Base-by-base conservation (phyloP, 352 stramenopile genomes). In the Phytophthora colocasiae region DNA sequence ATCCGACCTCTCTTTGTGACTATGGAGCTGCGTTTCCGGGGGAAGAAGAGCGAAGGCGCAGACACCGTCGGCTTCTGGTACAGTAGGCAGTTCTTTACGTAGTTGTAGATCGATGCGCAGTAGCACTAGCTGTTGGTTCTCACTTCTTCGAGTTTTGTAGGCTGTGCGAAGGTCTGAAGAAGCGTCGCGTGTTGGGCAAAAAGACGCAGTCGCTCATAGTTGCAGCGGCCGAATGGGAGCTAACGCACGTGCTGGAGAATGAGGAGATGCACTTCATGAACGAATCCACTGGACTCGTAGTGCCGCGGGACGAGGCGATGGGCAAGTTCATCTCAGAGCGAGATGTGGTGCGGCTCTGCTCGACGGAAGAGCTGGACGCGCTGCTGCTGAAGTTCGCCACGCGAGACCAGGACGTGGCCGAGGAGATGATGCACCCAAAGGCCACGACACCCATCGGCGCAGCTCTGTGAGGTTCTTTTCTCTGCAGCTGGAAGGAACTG, bases 271-370 rank as follows among this genome's bases (percentile, higher is more conserved):
- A 88, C 44, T 91, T 90, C 31, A 78, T 94, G 58, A 94, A 94
- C 62, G 86, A 94, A 56, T 87, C 86, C 5, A 89, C 86, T 39
- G 86, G 86, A 1, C 60, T 83, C 14, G 82, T 91, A 47, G 80
- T 95, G 49, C 81, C 84, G 29, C 59, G 63, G 15, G 66, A 75
- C 12, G 71, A 90, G 12, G 69, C 75, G 22, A 82, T 95, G 58
- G 84, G 77, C 14, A 80, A 77, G 29, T 87, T 82, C 65, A 78
- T 95, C 29, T 79, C 69, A 26, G 84, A 92, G 44, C 71, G 78
- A 10, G 86, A 95, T 47, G 86, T 95, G 36, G 78, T 95, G 45
- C 81, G 84, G 12, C 75, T 93, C 10, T 95, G 86, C 63, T 71
- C 81, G 22, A 62, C 57, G 1, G 68, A 81, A 3, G 82, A 95